Percentiles rank a stretch among this genome's conserved stretches.
phyloP scores from a whole-genome alignment of 2,329 filamentous ascomycete species.

The Fusarium chaquense region DNA sequence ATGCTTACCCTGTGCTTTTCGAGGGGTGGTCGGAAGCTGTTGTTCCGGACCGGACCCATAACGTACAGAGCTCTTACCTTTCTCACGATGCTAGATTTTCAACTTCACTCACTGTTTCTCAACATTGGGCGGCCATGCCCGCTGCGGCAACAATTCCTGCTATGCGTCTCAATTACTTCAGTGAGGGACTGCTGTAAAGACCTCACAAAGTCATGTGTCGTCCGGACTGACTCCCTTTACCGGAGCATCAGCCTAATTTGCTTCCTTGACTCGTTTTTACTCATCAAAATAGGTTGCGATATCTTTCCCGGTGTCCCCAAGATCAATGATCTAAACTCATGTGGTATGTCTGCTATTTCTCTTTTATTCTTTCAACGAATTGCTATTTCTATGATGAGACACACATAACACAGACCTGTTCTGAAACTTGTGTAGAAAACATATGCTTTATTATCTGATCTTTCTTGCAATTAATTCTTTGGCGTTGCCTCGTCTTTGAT shows the following conservation, averaged over 20 bases:
- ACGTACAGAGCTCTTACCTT: not conserved
- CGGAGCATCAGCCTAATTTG: not conserved
- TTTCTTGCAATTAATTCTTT: conserved; percentile 13
- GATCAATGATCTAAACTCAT: not conserved
- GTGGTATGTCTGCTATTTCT: conserved; percentile 24
- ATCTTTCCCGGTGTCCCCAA: not conserved
- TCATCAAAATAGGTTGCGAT: conserved; percentile 17
- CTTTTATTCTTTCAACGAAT: not conserved
- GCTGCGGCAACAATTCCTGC: not conserved
- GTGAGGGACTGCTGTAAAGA: not conserved
- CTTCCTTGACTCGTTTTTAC: not conserved
- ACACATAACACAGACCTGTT: conserved; percentile 54
- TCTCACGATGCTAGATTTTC: conserved; percentile 2
- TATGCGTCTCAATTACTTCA: too few relatives aligned
- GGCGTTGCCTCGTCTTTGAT: conserved; percentile 13
- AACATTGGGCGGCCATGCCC: not conserved
- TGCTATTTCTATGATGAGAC: conserved; percentile 47
- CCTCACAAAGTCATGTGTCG: conserved; percentile 4
- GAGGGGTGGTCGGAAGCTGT: conserved; percentile 16
- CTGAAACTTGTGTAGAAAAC: conserved; percentile 51
- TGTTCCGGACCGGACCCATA: conserved; percentile 29
- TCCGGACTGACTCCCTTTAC: not conserved
- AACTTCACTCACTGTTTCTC: not conserved
- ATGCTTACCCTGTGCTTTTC: not conserved
- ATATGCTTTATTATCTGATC: conserved; percentile 45